These are phyloP conservation scores for Juglanconis juglandina DNA, from an alignment of 2,329 filamentous ascomycete genomes.

Conservation along the genomic window DNA sequence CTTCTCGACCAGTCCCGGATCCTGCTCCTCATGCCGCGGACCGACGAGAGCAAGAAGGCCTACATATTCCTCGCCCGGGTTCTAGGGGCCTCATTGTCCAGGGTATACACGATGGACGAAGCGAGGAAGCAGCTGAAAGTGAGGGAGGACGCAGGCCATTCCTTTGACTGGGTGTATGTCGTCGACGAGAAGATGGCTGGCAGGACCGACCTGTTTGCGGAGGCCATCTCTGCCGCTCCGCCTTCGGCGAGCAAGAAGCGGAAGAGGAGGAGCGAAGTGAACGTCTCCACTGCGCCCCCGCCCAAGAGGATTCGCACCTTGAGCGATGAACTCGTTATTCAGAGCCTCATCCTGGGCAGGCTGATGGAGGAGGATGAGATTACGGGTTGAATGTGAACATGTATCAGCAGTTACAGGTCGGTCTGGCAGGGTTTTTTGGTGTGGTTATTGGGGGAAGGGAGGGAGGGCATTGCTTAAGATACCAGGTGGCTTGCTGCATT, in stretches of 20 bases:
- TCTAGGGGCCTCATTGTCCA: constrained; percentile 68
- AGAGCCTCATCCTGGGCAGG: constrained; percentile 84
- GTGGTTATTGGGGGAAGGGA: neutral
- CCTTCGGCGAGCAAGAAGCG: constrained; percentile 30
- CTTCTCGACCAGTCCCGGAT: constrained; percentile 64
- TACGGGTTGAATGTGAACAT: neutral
- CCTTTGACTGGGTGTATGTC: constrained; percentile 77
- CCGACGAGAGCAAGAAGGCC: constrained; percentile 62
- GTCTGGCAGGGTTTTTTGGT: constrained; percentile 4
- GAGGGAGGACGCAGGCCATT: constrained; percentile 40
- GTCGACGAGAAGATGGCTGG: constrained; percentile 57
- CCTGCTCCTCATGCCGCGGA: constrained; percentile 66
- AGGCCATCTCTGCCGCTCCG: neutral
- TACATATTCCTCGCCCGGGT: constrained; percentile 80
- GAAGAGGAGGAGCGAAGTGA: constrained; percentile 41
- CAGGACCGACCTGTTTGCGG: constrained; percentile 25
- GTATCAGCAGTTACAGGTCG: too few species aligned
- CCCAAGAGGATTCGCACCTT: constrained; percentile 62
- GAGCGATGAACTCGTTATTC: constrained; percentile 82
- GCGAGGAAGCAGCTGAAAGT: constrained; percentile 58
- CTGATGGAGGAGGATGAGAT: constrained; percentile 63
- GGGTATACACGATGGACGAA: constrained; percentile 62
- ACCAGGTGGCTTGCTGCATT: too few species aligned
- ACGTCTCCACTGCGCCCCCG: constrained; percentile 25
- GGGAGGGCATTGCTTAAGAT: neutral